Percentiles rank a stretch among this genome's conserved stretches.
phyloP scores from a whole-genome alignment of 2,329 filamentous ascomycete species.

The Curvularia spicifera region DNA sequence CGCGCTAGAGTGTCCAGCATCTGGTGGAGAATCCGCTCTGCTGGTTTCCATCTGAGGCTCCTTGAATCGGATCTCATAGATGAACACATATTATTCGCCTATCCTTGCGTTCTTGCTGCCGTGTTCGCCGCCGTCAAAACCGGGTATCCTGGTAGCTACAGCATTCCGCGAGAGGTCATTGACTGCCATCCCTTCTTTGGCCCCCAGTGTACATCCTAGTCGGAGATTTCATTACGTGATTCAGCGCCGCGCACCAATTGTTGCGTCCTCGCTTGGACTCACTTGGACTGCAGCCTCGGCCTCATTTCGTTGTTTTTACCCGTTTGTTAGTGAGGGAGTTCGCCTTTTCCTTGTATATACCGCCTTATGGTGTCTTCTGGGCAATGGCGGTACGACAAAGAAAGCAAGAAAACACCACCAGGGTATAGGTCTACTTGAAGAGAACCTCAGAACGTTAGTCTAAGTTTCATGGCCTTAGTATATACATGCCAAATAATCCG shows the following conservation, averaged over 20 bases:
- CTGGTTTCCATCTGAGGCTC: neutral
- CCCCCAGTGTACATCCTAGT: neutral
- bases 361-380: no score
- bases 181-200: neutral
- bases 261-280: neutral
- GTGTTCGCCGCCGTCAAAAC: no score
- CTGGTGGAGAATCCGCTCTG: neutral
- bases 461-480: no score
- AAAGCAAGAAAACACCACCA: no score
- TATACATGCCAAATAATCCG: no score
- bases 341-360: no score
- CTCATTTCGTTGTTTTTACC: neutral
- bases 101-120: no score
- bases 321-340: no score
- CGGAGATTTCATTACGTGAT: neutral
- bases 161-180: neutral
- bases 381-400: no score
- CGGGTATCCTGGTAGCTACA: neutral
- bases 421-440: no score
- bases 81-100: neutral
- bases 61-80: neutral
- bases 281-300: no score
- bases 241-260: neutral
- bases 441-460: no score
- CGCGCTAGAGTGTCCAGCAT: neutral